phyloP scores from a whole-genome alignment of 257 asterid genomes.

The Rauvolfia tetraphylla region DNA sequence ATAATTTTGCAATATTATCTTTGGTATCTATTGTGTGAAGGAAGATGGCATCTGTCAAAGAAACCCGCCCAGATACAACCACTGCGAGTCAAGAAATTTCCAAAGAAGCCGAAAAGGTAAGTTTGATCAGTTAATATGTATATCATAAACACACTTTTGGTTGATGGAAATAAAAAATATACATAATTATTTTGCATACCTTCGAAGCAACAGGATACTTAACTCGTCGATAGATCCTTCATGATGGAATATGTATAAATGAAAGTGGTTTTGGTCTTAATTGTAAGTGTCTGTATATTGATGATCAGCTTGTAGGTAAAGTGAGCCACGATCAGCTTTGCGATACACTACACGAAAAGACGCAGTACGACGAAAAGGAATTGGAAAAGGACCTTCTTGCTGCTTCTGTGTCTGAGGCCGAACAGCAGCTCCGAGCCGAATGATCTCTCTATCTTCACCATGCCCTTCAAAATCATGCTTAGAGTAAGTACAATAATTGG shows the following conservation, averaged over 20 bases:
- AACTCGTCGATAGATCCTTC: too few relatives aligned
- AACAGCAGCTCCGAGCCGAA: neutral
- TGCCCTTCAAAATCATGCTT: too few relatives aligned
- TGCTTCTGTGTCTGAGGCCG: slow-evolving; percentile 3
- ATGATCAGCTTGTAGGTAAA: neutral
- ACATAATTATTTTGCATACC: too few relatives aligned
- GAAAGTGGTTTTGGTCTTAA: too few relatives aligned
- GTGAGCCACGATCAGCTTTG: slow-evolving; percentile 18
- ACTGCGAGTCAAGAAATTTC: neutral
- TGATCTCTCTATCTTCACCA: too few relatives aligned
- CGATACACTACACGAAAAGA: slow-evolving; percentile 2
- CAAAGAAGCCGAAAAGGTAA: neutral
- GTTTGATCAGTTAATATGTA: neutral
- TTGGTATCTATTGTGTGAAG: too few relatives aligned
- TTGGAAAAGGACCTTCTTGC: slow-evolving; percentile 8
- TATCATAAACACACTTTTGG: too few relatives aligned
- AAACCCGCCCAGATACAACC: neutral
- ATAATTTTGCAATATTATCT: too few relatives aligned
- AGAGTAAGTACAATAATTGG: neutral
- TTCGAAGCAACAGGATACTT: too few relatives aligned
- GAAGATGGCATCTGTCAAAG: neutral
- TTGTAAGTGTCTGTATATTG: too few relatives aligned
- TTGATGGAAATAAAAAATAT: too few relatives aligned
- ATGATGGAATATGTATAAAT: too few relatives aligned
- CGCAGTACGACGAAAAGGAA: neutral